Base-by-base conservation (phyloP, 106 monocot genomes). In the Dendrobium officinale region DNA sequence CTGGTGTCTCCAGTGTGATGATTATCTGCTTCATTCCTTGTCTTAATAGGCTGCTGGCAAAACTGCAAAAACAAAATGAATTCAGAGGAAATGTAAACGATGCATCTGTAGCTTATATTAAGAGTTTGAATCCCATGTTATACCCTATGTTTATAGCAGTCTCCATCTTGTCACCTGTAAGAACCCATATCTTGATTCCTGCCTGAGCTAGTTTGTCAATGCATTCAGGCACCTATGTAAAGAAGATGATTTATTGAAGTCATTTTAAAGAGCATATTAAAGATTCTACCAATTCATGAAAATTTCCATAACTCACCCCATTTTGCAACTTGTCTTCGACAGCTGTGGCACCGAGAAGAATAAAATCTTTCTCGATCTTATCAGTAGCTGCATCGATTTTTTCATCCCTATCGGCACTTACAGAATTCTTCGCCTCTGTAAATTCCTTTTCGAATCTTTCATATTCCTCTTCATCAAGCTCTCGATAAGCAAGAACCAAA, bases 81-180 rank as follows among this genome's bases (percentile, higher is more conserved):
- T 10, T 77, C 11, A 51, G 26, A 18, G 3, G 31, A 3, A 22
- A 3, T 1, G 9, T 6, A 44, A 44, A 74, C 6, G 8, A 74
- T 8, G 43, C 74, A 74, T 5, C 1, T 4, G 6, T 0, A 44
- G 74, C 41, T 42, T 43, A 70, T 33, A 37, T 70, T 70, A 37
- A 11, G 76, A 76, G 22, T 27, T 48, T 49, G 7, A 10, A 26
- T 76, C 18, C 13, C 10, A 76, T 24, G 45, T 1, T 55, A 77
- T 91, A 98, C 97, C 98, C 98, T 77, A 99, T 99, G 82, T 99
- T 99, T 83, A 99, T 91, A 67, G 98, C 95, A 64, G 98, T 95
- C 80, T 99, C 97, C 95, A 99, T 92, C 87, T 99, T 99, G 79
- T 99, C 98, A 56, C 98, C 95, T 19, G 95, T 99, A 54, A 99